phyloP scores from a whole-genome alignment of 805 yeast genomes.

The Ogataea pilisensis region DNA sequence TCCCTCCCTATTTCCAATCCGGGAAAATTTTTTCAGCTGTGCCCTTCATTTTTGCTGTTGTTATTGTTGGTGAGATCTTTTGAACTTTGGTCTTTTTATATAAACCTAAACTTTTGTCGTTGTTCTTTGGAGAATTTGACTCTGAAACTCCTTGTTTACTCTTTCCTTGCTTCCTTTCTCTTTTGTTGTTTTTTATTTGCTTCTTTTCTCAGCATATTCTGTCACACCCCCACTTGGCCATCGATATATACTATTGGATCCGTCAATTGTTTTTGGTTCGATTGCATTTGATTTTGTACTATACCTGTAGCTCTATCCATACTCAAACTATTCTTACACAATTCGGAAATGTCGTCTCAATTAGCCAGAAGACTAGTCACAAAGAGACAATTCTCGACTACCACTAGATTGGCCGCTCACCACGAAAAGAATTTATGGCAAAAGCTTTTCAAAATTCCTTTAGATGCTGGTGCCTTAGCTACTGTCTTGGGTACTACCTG shows the following conservation, averaged over 20 bases:
- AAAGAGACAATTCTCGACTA: constrained; percentile 21
- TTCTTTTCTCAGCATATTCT: too few relatives aligned
- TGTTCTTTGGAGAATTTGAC: too few relatives aligned
- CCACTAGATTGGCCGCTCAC: constrained; percentile 13
- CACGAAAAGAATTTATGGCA: constrained; percentile 20
- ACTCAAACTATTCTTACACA: not conserved
- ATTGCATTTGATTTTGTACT: too few relatives aligned
- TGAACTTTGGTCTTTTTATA: too few relatives aligned
- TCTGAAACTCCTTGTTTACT: not conserved
- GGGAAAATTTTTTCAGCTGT: not conserved
- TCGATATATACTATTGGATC: too few relatives aligned
- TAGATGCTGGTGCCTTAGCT: constrained; percentile 25
- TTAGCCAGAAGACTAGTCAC: constrained; percentile 11
- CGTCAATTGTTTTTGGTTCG: too few relatives aligned
- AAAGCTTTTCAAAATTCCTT: constrained; percentile 23
- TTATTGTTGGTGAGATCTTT: too few relatives aligned
- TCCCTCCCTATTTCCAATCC: not conserved
- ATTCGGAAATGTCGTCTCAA: constrained; percentile 12
- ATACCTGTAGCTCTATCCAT: not conserved
- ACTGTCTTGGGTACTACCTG: constrained; percentile 30
- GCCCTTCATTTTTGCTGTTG: not conserved
- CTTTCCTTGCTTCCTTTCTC: not conserved
- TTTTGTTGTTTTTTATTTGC: not conserved
- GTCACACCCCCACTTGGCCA: too few relatives aligned
- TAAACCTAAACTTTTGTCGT: not conserved